These are phyloP conservation scores for Spergularia marina DNA, from an alignment of 148 eudicot genomes.

Conservation along the genomic window DNA sequence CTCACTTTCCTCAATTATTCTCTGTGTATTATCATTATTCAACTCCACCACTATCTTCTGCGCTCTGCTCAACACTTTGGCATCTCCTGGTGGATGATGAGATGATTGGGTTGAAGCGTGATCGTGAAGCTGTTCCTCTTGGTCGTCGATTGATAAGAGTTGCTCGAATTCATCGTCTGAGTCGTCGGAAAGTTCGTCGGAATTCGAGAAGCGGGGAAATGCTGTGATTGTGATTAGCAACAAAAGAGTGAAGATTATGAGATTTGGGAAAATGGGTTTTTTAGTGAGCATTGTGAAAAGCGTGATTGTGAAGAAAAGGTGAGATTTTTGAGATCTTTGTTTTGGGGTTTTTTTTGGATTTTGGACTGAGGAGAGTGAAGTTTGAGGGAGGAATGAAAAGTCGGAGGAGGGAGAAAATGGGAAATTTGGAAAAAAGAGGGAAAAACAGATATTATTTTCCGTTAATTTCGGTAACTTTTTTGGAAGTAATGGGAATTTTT, in stretches of 20 bases:
- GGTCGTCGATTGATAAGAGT: conserved; percentile 67
- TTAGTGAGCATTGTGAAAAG: background rate
- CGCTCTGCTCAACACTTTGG: conserved; percentile 60
- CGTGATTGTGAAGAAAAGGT: background rate
- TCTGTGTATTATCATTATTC: conserved; percentile 54
- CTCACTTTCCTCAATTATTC: conserved; percentile 47
- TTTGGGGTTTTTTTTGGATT: background rate
- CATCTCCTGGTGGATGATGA: conserved; percentile 35
- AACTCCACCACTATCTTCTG: conserved; percentile 73
- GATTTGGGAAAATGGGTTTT: conserved; percentile 10
- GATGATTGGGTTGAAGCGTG: conserved; percentile 11
- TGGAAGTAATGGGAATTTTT: background rate
- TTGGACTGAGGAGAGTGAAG: background rate
- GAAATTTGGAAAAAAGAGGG: background rate
- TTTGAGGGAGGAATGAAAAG: background rate
- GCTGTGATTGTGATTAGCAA: conserved; percentile 3
- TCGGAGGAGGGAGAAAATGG: background rate
- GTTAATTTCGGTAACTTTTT: background rate
- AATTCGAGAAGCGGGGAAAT: conserved; percentile 23
- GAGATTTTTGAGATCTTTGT: no score
- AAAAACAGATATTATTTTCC: background rate
- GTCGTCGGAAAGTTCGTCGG: conserved; percentile 30
- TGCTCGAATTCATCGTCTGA: conserved; percentile 55
- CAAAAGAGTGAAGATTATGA: conserved; percentile 21
- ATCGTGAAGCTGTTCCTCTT: conserved; percentile 30